Base-by-base conservation (phyloP, 495 filamentous ascomycete species). In the Penicillium waksmanii region DNA sequence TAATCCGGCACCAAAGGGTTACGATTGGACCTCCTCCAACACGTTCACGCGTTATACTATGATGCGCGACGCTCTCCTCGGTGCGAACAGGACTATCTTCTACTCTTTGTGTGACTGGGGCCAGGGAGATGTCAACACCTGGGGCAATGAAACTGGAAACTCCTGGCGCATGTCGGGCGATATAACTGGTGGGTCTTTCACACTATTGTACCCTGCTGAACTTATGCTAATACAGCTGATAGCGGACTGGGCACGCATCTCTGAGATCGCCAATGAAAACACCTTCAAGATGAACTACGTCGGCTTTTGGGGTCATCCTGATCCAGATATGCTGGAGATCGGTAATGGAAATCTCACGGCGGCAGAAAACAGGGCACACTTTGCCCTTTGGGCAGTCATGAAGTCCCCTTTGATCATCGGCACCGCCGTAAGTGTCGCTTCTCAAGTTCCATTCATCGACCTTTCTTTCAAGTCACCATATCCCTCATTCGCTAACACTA, bases 91-190 rank as follows among this genome's bases (percentile, higher is more conserved):
- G 8, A 77, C 79, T 0, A 90, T 92, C 46, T 68, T 88, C 13
- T 92, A 85, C 71, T 84, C 80, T 12, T 72, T 91, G 2, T 92
- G 87, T 66, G 76, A 84, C 48, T 89, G 87, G 87, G 87, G 87
- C 27, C 62, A 79, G 3, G 82, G 79, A 0, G 65, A 74, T 52
- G 81, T 84, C 2, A 76, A 81, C 42, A 58, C 62, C 2, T 87
- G 85, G 83, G 85, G 79, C 10, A 71, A 75, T 56, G 48, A 53
- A 17, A 80, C 77, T 6, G 83, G 77, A 12, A 78, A 81, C 42
- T 82, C 77, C 4, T 87, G 85, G 85, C 74, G 85, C 43, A 80
- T 81, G 62, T 74, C 73, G 10, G 77, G 76, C 11, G 85, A 87
- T 67, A 87, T 85, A 47, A 64, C 68, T 12, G 76, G 81, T 72